Evolutionary conservation across 2,329 filamentous ascomycete genomes (phyloP), one percentile per base, ranked within the genome.

Genomic region (Fusarium avenaceum): DNA sequence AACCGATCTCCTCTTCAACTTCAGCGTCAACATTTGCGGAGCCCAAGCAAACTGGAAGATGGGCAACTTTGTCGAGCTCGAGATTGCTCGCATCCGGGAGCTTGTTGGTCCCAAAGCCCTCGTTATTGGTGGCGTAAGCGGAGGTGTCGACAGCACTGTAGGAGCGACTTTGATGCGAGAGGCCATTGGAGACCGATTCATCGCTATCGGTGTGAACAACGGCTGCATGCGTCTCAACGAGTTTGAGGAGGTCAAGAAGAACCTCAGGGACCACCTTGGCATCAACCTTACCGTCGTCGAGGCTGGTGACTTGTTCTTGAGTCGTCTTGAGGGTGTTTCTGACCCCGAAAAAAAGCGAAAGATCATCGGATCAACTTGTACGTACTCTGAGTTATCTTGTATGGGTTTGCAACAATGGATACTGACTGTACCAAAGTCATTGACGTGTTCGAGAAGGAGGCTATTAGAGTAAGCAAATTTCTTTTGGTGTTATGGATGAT

Each of bases 271-370:
- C 74, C 90, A 96, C 70, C 87, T 98, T 1, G 92, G 92, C 2
- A 96, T 98, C 79, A 96, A 97, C 79, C 84, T 98, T 4, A 97
- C 92, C 0, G 90, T 98, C 28, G 88, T 96, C 3, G 92, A 98
- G 76, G 94, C 89, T 0, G 86, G 86, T 11, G 85, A 96, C 63
- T 82, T 87, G 26, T 98, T 98, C 84, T 83, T 97, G n/a, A 81
- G 82, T 30, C 85, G 89, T 24, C 88, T 98, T 1, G 86, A 88
- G 69, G 95, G 93, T 19, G 87, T 97, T 26, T 83, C 81, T 0
- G 93, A 89, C 30, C 94, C 95, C 0, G 94, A 98, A 80, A 87
- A 87, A 76, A 97, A 97, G 85, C 86, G 94, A 56, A 97, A 97
- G 82, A 90, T 97, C 73, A 97, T 97, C 65, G 94, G 94, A 57